Base-by-base conservation (phyloP, 1,139 yeast genomes). In the Candida freyschussii region DNA sequence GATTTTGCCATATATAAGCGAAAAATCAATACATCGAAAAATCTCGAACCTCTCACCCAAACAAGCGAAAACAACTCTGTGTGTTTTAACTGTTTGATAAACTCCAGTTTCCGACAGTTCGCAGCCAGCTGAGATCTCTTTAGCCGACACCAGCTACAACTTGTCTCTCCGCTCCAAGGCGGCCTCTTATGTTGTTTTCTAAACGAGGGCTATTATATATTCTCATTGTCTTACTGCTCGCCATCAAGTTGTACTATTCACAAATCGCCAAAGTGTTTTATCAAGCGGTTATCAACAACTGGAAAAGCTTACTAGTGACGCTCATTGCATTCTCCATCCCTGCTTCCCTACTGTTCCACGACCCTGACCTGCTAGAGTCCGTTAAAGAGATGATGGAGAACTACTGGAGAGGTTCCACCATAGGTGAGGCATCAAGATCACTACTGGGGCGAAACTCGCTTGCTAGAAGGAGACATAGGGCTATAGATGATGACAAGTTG, bases 241-340 rank as follows among this genome's bases (percentile, higher is more conserved):
- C 21, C 21, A 19, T 19, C 21, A 8, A 19, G 11, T 9, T n/a
- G n/a, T n/a, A n/a, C n/a, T n/a, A n/a, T n/a, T n/a, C n/a, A n/a
- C n/a, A n/a, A n/a, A n/a, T n/a, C n/a, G 21, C 21, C 8, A 19
- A 19, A 19, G 21, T 19, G 21, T 19, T 19, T 19, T 19, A 19
- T 19, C 21, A n/a, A n/a, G n/a, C n/a, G n/a, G n/a, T n/a, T n/a
- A n/a, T 30, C 10, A 8, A 25, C 14, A 33, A 29, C 26, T 36
- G 40, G 40, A 33, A 34, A 30, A 30, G 29, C 14, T 23, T 44
- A 6, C 17, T 44, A 11, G 18, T 42, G 29, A 40, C 49, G 2
- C 28, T 44, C 29, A 12, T 41, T 14, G 38, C 43, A 6, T 18
- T 44, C 16, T 37, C 41, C 11, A 23, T 43, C 18, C 48, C 50